Conservation (phyloP, 306 rosid genomes). For the Cicer pinnatifidum region DNA sequence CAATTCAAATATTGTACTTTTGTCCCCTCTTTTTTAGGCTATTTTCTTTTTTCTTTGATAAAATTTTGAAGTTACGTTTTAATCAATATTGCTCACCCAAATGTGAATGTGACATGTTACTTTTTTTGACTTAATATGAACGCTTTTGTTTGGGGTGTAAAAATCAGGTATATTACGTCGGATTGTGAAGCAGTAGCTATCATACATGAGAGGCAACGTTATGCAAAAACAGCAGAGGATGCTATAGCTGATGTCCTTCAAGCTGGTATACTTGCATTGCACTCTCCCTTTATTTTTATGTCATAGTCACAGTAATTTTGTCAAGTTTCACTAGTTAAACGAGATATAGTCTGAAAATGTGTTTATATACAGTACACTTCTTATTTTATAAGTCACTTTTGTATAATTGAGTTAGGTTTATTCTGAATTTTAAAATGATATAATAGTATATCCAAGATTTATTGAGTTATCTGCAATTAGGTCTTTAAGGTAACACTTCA, state of each 20-base stretch:
- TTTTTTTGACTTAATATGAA: neutral
- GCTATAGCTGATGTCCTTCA: constrained; percentile 72
- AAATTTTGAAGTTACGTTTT: constrained; percentile 5
- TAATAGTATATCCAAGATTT: too few relatives aligned
- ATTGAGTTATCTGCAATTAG: too few relatives aligned
- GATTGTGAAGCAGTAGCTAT: constrained; percentile 84
- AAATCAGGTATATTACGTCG: constrained; percentile 79
- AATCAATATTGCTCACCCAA: neutral
- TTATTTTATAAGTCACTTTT: too few relatives aligned
- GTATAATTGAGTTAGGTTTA: too few relatives aligned
- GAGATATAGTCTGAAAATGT: too few relatives aligned
- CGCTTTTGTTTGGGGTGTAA: neutral
- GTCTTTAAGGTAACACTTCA: too few relatives aligned
- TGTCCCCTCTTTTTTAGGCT: too few relatives aligned
- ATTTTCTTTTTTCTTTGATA: neutral
- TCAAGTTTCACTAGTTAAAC: too few relatives aligned
- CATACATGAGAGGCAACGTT: constrained; percentile 56
- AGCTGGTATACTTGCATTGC: constrained; percentile 62
- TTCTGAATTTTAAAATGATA: too few relatives aligned
- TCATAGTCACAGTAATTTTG: neutral
- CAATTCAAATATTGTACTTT: too few relatives aligned
- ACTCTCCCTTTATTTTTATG: neutral
- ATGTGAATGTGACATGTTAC: constrained; percentile 29
- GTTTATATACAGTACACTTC: too few relatives aligned
- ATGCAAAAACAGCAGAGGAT: constrained; percentile 75